A percentile compares a stretch with the other conserved stretches of the same genome.
Evolutionary conservation across 2,329 filamentous ascomycete species (phyloP).

Genomic region (Coleophoma eucalyptorum): DNA sequence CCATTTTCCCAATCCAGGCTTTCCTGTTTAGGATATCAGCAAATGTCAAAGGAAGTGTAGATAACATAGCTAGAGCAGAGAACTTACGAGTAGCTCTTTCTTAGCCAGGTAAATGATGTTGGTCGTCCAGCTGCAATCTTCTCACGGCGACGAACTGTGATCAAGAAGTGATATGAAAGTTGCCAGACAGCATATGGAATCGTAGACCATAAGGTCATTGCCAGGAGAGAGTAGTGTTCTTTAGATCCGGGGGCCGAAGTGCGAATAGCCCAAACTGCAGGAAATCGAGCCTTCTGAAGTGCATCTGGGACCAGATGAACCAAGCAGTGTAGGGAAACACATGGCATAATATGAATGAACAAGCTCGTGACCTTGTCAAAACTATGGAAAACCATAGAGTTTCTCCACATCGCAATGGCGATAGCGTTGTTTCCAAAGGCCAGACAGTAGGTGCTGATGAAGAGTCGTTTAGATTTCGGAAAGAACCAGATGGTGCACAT

Average conservation of each 20-base stretch:
- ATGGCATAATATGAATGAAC: constrained; percentile 99
- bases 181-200: constrained; percentile 94
- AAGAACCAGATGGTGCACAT: constrained; percentile 86
- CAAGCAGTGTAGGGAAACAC: constrained; percentile 86
- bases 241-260: constrained; percentile 63
- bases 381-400: constrained; percentile 96
- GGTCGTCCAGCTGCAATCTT: constrained; percentile 95
- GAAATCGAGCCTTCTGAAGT: constrained; percentile 67
- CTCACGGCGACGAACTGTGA: constrained; percentile 89
- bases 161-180: constrained; percentile 86
- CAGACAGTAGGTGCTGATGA: constrained; percentile 88
- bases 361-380: constrained; percentile 95
- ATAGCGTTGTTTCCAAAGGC: constrained; percentile 96
- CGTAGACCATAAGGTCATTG: constrained; percentile 94
- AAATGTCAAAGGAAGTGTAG: too few relatives aligned
- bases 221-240: constrained; percentile 72
- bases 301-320: constrained; percentile 74
- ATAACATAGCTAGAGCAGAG: too few relatives aligned
- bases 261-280: constrained; percentile 81
- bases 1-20: constrained; percentile 81
- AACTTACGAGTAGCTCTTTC: constrained; percentile 69
- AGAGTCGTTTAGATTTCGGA: constrained; percentile 82
- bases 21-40: constrained; percentile 36
- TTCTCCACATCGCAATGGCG: constrained; percentile 98
- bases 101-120: constrained; percentile 96